Percentiles rank a stretch among this genome's conserved stretches.
Evolutionary conservation across 176 grass and related monocot genomes (phyloP).

Genomic region (Neostapfia colusana): DNA sequence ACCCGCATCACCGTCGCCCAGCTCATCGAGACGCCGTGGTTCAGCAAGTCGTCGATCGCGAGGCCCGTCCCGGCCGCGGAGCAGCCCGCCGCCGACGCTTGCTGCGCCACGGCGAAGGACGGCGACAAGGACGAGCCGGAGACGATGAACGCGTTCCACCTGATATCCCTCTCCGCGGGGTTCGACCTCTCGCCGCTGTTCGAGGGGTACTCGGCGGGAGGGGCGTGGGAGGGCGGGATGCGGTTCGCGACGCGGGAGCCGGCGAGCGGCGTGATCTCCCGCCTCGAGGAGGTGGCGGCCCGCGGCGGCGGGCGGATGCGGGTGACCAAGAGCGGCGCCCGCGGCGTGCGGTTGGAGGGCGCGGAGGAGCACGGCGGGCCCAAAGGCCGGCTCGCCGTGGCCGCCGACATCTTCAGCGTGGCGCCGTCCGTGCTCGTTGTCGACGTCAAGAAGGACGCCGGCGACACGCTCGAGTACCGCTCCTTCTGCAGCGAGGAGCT

Average conservation of each 20-base stretch:
- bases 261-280: conserved; percentile 57
- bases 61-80: conserved; percentile 24
- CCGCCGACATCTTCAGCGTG: conserved; percentile 77
- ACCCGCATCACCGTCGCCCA: conserved; percentile 74
- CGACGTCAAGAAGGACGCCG: conserved; percentile 91
- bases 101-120: not conserved
- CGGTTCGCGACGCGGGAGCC: conserved; percentile 83
- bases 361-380: conserved; percentile 56
- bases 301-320: conserved; percentile 60
- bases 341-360: conserved; percentile 82
- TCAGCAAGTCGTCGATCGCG: conserved; percentile 51
- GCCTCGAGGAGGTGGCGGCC: conserved; percentile 73
- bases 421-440: conserved; percentile 76
- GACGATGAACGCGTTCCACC: conserved; percentile 80
- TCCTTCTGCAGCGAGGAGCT: conserved; percentile 88
- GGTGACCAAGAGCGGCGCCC: conserved; percentile 67
- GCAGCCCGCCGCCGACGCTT: conserved; percentile 46
- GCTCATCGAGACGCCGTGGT: conserved; percentile 85
- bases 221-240: conserved; percentile 37
- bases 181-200: conserved; percentile 93
- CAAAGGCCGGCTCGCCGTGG: conserved; percentile 80
- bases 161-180: conserved; percentile 83
- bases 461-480: conserved; percentile 73
- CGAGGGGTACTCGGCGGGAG: conserved; percentile 28
- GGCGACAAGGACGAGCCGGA: conserved; percentile 43